Evolutionary conservation across 345 rosid genomes (phyloP).

Genomic region (Dipteronia sinensis): DNA sequence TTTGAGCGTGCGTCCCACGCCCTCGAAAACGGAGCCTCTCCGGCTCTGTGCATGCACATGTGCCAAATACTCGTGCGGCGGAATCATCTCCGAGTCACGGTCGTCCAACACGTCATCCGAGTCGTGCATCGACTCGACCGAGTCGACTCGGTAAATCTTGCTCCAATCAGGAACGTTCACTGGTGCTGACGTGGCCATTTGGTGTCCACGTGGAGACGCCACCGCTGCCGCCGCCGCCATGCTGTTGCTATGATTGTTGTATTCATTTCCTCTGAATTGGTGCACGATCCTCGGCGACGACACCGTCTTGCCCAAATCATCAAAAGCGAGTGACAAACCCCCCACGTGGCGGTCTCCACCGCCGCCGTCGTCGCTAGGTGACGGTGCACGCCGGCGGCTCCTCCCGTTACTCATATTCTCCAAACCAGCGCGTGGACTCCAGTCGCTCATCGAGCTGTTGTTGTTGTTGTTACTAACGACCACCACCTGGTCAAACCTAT

Average conservation of each 20-base stretch:
- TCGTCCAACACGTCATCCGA: constrained; percentile 65
- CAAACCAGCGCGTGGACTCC: constrained; percentile 41
- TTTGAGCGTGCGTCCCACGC: constrained; percentile 88
- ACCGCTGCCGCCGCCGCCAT: constrained; percentile 9
- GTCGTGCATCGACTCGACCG: constrained; percentile 79
- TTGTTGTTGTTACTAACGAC: neutral
- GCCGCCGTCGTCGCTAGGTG: neutral
- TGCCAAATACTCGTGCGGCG: constrained; percentile 95
- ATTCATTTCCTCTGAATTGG: constrained; percentile 61
- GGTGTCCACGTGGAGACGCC: constrained; percentile 39
- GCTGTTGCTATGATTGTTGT: constrained; percentile 16
- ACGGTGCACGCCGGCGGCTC: constrained; percentile 20
- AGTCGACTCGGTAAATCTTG: constrained; percentile 72
- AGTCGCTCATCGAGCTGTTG: constrained; percentile 28
- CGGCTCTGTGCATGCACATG: constrained; percentile 52
- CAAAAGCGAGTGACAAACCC: constrained; percentile 72
- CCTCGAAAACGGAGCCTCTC: constrained; percentile 72
- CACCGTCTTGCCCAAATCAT: constrained; percentile 41
- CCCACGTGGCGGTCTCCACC: constrained; percentile 46
- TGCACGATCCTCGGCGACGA: constrained; percentile 69
- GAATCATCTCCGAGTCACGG: constrained; percentile 64
- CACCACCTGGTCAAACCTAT: constrained; percentile 18
- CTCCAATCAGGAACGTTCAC: constrained; percentile 96
- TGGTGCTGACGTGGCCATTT: constrained; percentile 84
- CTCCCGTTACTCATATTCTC: constrained; percentile 33